Evolutionary conservation across 2,329 filamentous ascomycete genomes (phyloP).

Genomic region (Cladosporium phlei): DNA sequence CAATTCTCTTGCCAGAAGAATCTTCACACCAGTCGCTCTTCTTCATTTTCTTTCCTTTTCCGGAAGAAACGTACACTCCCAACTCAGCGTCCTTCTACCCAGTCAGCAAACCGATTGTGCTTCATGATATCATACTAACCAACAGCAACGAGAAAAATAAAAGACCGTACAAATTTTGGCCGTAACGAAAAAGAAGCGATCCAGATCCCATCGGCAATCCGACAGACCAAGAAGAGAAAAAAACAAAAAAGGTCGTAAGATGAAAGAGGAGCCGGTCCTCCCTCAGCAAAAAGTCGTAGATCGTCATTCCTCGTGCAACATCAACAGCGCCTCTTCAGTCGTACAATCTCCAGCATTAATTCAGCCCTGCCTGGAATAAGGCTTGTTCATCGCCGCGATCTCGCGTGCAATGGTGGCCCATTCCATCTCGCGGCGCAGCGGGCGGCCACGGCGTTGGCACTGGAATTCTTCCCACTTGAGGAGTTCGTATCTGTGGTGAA

Average conservation of each 20-base stretch:
- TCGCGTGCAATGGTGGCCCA: conserved; percentile 86
- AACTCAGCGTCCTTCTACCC: too few species aligned
- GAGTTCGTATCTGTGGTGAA: conserved; percentile 64
- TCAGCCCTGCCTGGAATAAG: conserved; percentile 65
- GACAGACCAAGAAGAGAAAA: not conserved
- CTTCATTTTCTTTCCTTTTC: too few species aligned
- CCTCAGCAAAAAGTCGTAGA: not conserved
- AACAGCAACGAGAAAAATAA: too few species aligned
- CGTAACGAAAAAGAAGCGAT: too few species aligned
- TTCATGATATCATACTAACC: too few species aligned
- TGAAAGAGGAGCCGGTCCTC: not conserved
- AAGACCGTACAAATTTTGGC: too few species aligned
- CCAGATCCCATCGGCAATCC: not conserved
- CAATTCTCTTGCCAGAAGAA: too few species aligned
- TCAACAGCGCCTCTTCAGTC: not conserved
- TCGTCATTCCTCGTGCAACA: not conserved
- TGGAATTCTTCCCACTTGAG: conserved; percentile 90
- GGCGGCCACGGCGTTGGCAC: conserved; percentile 50
- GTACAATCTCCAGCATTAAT: not conserved
- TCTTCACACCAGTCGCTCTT: too few species aligned
- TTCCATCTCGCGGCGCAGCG: conserved; percentile 73
- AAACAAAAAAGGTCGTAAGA: not conserved
- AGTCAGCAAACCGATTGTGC: too few species aligned
- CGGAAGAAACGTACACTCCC: too few species aligned
- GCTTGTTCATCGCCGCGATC: conserved; percentile 92